These are phyloP conservation scores for Calonectria honghensis DNA, from an alignment of 2,329 filamentous ascomycete species.

Conservation along the genomic window DNA sequence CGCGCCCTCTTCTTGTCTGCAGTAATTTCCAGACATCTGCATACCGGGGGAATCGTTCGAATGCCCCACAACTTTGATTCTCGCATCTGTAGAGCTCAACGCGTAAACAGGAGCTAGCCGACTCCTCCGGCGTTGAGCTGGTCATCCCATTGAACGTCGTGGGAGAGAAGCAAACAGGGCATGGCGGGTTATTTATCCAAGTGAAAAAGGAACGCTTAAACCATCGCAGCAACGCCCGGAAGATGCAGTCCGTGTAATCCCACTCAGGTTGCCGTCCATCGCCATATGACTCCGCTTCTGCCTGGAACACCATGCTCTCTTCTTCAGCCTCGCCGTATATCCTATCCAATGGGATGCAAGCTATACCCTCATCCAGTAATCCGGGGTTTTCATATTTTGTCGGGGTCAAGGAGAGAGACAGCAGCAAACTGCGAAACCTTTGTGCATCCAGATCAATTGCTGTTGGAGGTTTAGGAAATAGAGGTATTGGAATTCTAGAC, in stretches of 20 bases:
- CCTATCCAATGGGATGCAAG: slow-evolving; percentile 89
- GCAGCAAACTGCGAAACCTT: slow-evolving; percentile 87
- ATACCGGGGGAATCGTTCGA: slow-evolving; percentile 94
- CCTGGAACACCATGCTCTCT: slow-evolving; percentile 89
- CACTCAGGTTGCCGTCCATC: slow-evolving; percentile 88
- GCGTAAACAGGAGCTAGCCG: slow-evolving; percentile 87
- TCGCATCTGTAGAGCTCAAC: slow-evolving; percentile 96
- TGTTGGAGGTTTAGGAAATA: neutral
- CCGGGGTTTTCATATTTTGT: slow-evolving; percentile 98
- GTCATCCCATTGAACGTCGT: slow-evolving; percentile 90
- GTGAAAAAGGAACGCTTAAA: slow-evolving; percentile 96
- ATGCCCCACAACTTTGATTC: slow-evolving; percentile 81
- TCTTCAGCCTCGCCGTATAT: slow-evolving; percentile 97
- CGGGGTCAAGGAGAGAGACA: slow-evolving; percentile 90
- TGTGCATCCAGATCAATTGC: slow-evolving; percentile 76
- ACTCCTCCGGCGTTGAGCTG: slow-evolving; percentile 90
- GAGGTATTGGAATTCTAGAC: slow-evolving; percentile 74
- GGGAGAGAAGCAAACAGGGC: slow-evolving; percentile 86
- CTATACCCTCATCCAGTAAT: slow-evolving; percentile 91
- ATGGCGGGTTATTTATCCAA: slow-evolving; percentile 97
- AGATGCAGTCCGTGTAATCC: slow-evolving; percentile 98
- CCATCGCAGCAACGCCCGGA: slow-evolving; percentile 91
- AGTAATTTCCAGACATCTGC: slow-evolving; percentile 95
- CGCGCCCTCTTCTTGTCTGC: slow-evolving; percentile 88
- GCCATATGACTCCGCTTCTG: slow-evolving; percentile 90